Evolutionary conservation across 1,284 basidiomycete genomes (phyloP), one percentile per base, ranked within the genome.

Genomic region (Cryptococcus sp.): DNA sequence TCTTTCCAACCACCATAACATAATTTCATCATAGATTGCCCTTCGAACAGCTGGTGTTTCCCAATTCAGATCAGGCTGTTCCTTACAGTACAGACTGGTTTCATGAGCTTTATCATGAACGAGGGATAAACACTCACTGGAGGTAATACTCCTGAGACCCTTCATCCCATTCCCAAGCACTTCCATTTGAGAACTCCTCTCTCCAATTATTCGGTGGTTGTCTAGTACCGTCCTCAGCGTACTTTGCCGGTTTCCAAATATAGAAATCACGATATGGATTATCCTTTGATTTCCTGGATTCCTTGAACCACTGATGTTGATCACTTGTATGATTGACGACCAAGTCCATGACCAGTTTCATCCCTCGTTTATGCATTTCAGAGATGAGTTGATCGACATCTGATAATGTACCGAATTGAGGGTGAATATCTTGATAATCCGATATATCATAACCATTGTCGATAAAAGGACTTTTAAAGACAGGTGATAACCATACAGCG

Each of bases 291-390:
- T 59, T 63, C 10, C 74, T 58, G 10, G 74, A 71, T 46, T 78
- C 73, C 15, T 70, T 58, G 69, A 80, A 80, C 79, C 79, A 80
- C 4, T 60, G 52, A 56, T 77, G 74, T 58, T 74, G 53, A 36
- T 68, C 65, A n/a, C 70, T 73, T 23, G 70, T 73, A 61, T 79
- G 78, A 58, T 79, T 79, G 57, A 78, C 65, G 37, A 80, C 78
- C 4, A 79, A 62, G 57, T 79, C 78, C 56, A 77, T 59, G 37
- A 78, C 57, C 33, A 78, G 57, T 56, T 74, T 75, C 48, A 79
- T 65, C 6, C 65, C 74, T 23, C 68, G 58, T 11, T 61, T 47
- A 49, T 78, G 73, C 52, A 68, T 66, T 36, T 64, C 66, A 6
- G 58, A 54, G 59, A 74, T 70, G 11, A 79, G 62, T 32, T 60